Percentiles rank a stretch among this genome's conserved stretches.
phyloP scores from a whole-genome alignment of 306 rosid species.

The Styphnolobium japonicum region DNA sequence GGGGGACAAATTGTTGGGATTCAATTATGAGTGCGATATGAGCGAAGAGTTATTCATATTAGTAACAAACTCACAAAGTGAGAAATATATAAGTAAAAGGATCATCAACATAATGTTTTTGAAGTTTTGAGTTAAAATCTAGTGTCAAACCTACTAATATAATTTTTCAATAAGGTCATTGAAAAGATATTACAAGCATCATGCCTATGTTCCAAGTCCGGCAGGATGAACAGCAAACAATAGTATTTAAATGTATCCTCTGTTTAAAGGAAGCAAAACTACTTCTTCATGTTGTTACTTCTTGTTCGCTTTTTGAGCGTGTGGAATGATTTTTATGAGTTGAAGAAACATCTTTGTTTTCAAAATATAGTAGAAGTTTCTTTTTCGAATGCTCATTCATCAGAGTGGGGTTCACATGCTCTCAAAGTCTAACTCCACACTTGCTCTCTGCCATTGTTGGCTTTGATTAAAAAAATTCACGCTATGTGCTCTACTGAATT shows the following conservation, averaged over 20 bases:
- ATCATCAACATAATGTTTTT: too few species aligned
- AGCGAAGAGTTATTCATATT: too few species aligned
- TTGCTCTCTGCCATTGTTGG: neutral
- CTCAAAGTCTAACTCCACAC: neutral
- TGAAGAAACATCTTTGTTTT: conserved; percentile 16
- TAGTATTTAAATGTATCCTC: neutral
- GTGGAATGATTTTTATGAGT: conserved; percentile 20
- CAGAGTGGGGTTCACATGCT: conserved; percentile 12
- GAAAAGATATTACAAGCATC: too few species aligned
- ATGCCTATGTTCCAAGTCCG: conserved; percentile 1
- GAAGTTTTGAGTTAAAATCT: too few species aligned
- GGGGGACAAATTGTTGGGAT: too few species aligned
- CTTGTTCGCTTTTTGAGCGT: conserved; percentile 35
- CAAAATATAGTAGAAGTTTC: neutral
- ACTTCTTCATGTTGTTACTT: conserved; percentile 12
- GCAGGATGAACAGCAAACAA: neutral
- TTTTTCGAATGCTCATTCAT: neutral
- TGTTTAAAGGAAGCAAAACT: neutral
- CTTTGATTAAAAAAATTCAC: conserved; percentile 4
- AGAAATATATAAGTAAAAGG: too few species aligned
- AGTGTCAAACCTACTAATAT: too few species aligned
- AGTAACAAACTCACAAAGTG: too few species aligned
- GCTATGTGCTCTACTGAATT: neutral
- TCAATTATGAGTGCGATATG: too few species aligned
- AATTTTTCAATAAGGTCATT: too few species aligned